phyloP scores from a whole-genome alignment of 2,329 filamentous ascomycete species.

The Fusarium brevicatenulatum region DNA sequence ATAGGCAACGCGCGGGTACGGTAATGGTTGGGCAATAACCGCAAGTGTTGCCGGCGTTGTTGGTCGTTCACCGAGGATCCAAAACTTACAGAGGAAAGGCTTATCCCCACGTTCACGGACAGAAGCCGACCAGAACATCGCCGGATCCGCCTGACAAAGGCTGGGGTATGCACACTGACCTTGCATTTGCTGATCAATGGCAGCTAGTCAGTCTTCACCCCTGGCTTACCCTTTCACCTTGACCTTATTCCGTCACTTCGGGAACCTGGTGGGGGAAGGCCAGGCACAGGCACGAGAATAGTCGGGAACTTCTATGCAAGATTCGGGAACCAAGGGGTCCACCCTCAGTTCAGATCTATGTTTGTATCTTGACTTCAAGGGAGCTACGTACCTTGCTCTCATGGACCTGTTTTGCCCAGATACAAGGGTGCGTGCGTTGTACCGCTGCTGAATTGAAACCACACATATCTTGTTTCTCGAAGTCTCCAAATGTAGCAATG shows the following conservation, averaged over 20 bases:
- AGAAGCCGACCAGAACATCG: conserved; percentile 29
- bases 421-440: not conserved
- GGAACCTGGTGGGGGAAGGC: conserved; percentile 6
- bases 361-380: conserved; percentile 16
- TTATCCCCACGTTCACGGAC: conserved; percentile 18
- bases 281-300: conserved; percentile 29
- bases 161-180: conserved; percentile 9
- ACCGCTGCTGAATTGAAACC: conserved; percentile 1
- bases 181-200: conserved; percentile 21
- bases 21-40: conserved; percentile 35
- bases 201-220: conserved; percentile 8
- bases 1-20: conserved; percentile 41
- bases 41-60: conserved; percentile 17
- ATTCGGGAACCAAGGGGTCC: conserved; percentile 35
- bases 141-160: conserved; percentile 12
- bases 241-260: conserved; percentile 13
- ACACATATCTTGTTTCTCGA: not conserved
- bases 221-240: conserved; percentile 22
- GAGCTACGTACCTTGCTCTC: conserved; percentile 2
- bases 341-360: conserved; percentile 35
- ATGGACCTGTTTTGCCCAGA: not conserved
- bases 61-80: conserved; percentile 14
- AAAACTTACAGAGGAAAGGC: not conserved
- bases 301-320: conserved; percentile 33
- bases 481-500: not conserved